Conservation (phyloP, 2,329 filamentous ascomycete genomes). For the Huntiella decipiens region DNA sequence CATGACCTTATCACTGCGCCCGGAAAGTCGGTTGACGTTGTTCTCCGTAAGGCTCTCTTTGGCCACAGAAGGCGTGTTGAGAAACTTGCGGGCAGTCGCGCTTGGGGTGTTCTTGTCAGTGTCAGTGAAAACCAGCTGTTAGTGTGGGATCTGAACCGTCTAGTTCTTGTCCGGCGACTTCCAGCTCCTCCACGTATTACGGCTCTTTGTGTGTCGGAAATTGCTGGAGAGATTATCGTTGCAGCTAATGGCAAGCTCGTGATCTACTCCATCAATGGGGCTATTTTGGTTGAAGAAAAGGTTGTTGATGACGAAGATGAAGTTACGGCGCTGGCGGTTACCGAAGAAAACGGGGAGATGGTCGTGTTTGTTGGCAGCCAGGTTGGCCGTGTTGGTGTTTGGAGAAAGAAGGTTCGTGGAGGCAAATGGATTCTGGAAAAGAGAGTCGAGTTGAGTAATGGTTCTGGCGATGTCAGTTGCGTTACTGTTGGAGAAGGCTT, state of each 20-base stretch:
- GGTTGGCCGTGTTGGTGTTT: constrained; percentile 66
- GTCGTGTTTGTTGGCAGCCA: constrained; percentile 80
- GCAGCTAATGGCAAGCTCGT: constrained; percentile 57
- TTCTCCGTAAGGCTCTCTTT: constrained; percentile 64
- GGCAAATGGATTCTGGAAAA: constrained; percentile 53
- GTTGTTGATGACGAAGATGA: constrained; percentile 33
- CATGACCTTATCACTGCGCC: constrained; percentile 49
- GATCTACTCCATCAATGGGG: constrained; percentile 77
- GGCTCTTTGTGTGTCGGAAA: constrained; percentile 73
- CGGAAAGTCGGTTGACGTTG: constrained; percentile 56
- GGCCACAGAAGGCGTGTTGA: constrained; percentile 75
- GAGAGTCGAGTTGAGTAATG: constrained; percentile 57
- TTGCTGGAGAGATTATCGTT: constrained; percentile 74
- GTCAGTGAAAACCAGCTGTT: constrained; percentile 65
- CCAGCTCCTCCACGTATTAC: constrained; percentile 35
- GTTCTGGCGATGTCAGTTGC: constrained; percentile 57
- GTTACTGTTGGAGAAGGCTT: constrained; percentile 65
- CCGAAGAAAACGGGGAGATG: constrained; percentile 78
- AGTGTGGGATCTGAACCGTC: constrained; percentile 84
- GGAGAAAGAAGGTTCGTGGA: constrained; percentile 32
- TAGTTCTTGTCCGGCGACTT: constrained; percentile 66
- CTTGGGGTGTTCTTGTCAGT: constrained; percentile 75
- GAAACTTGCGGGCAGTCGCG: constrained; percentile 65
- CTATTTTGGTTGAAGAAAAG: constrained; percentile 61
- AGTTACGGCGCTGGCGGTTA: constrained; percentile 62